Evolutionary conservation across 2,329 filamentous ascomycete species (phyloP).

Genomic region (Microdochium trichocladiopsis): DNA sequence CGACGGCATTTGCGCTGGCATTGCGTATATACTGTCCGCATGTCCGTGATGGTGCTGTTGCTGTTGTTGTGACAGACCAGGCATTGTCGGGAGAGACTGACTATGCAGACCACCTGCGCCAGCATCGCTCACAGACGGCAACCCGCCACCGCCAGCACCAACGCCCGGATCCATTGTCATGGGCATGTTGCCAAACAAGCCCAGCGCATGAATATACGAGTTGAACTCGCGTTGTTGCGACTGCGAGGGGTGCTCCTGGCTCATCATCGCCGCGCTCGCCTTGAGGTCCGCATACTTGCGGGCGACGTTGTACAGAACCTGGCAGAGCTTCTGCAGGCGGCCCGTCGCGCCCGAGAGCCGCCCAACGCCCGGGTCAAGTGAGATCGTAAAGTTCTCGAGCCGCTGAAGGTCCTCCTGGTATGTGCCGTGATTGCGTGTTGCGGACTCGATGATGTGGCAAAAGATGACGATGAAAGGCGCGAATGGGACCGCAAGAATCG

Average conservation of each 20-base stretch:
- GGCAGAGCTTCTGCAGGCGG: constrained; percentile 55
- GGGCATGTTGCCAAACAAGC: constrained; percentile 27
- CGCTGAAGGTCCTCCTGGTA: constrained; percentile 42
- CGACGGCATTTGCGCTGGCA: no score
- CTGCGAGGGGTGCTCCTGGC: constrained; percentile 40
- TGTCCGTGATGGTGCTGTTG: constrained; percentile 11
- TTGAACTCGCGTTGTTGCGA: constrained; percentile 56
- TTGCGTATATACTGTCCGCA: not conserved
- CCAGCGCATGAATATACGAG: constrained; percentile 56
- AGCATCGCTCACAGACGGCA: constrained; percentile 12
- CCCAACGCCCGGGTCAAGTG: constrained; percentile 42
- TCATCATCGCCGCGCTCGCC: constrained; percentile 18
- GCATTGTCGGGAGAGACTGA: no score
- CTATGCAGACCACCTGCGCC: constrained; percentile 21
- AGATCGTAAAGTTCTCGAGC: constrained; percentile 48
- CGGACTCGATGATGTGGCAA: constrained; percentile 47
- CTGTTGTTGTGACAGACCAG: no score
- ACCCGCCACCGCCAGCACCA: constrained; percentile 9
- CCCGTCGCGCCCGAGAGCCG: constrained; percentile 50
- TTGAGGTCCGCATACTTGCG: constrained; percentile 56
- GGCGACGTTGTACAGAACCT: constrained; percentile 55
- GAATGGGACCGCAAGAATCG: constrained; percentile 49
- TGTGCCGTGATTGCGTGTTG: constrained; percentile 9
- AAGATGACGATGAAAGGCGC: constrained; percentile 54
- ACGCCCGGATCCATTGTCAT: not conserved